Evolutionary conservation across 176 grass and related monocot genomes (phyloP), one percentile per base, ranked within the genome.

Genomic region (Themeda triandra): DNA sequence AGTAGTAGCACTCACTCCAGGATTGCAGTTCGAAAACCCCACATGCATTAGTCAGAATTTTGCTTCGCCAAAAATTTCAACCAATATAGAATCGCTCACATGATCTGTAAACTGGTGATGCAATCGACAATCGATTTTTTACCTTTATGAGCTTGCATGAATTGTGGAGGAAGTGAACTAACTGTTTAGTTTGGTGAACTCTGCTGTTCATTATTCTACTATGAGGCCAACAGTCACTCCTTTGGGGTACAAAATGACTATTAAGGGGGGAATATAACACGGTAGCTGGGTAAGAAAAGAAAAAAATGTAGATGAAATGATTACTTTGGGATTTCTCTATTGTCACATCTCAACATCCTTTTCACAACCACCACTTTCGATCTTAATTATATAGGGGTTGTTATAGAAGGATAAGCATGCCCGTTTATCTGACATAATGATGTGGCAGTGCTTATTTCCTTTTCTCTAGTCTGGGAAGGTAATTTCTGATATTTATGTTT

Each of bases 301-400:
- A 66, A n/a, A n/a, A 39, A 82, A 90, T 13, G 8, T 3, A 66
- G 58, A 90, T 15, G 29, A 68, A 73, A 49, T 40, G 66, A 49
- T n/a, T 75, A 83, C 84, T 63, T 83, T 62, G 58, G 74, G 48
- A 82, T 37, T 59, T 83, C 27, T n/a, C n/a, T 72, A 21, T 63
- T 83, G 45, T 83, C 66, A 65, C 72, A 67, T 66, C 65, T 66
- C 40, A 69, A 77, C 1, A 8, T 86, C 54, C 44, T 25, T 90
- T 46, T 36, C 31, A 3, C 73, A 66, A 78, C 44, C 32, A 78
- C 58, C 44, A 2, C 35, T 82, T 46, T 60, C 0, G 2, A 46
- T 11, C 33, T 78, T 79, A 46, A 45, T 66, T 44, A 72, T 73
- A 23, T 60, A 6, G 39, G 7, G 42, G 58, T 14, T 32, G 6